Percentiles rank a stretch among this genome's conserved stretches.
Conservation (phyloP, 2,329 filamentous ascomycete species). For the Cladosporium sp. region DNA sequence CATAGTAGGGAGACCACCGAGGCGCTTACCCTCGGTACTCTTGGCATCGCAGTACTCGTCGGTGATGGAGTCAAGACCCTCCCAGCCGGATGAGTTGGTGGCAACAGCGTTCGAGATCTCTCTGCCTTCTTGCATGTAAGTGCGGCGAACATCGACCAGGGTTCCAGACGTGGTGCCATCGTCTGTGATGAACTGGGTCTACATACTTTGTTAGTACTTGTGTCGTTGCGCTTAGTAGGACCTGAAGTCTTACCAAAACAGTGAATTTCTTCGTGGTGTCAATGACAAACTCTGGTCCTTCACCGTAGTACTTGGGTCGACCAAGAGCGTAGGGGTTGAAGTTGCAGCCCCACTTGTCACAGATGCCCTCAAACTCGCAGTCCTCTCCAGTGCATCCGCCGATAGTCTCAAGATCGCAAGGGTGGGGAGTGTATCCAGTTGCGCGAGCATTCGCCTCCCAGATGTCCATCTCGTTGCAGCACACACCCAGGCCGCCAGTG, state of each 20-base stretch:
- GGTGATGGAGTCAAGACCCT: conserved; percentile 2
- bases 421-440: conserved; percentile 61
- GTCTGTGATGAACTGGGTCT: conserved; percentile 58
- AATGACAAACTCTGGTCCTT: conserved; percentile 39
- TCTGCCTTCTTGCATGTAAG: conserved; percentile 59
- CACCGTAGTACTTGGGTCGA: conserved; percentile 56
- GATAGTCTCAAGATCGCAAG: conserved; percentile 49
- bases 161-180: conserved; percentile 46
- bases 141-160: conserved; percentile 56
- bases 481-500: conserved; percentile 50
- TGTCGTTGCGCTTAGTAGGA: neutral
- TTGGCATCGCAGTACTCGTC: conserved; percentile 10
- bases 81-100: neutral
- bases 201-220: conserved; percentile 20
- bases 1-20: conserved; percentile 52
- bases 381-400: conserved; percentile 48
- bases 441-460: conserved; percentile 65
- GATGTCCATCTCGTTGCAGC: conserved; percentile 41
- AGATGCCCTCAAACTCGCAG: conserved; percentile 56
- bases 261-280: conserved; percentile 57
- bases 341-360: conserved; percentile 65
- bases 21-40: neutral
- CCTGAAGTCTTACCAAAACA: conserved; percentile 31
- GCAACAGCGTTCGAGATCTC: conserved; percentile 52
- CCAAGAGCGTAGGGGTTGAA: conserved; percentile 65